Base-by-base conservation (phyloP, 192 early-diverging fungal genomes). In the Cladochytrium replicatum region DNA sequence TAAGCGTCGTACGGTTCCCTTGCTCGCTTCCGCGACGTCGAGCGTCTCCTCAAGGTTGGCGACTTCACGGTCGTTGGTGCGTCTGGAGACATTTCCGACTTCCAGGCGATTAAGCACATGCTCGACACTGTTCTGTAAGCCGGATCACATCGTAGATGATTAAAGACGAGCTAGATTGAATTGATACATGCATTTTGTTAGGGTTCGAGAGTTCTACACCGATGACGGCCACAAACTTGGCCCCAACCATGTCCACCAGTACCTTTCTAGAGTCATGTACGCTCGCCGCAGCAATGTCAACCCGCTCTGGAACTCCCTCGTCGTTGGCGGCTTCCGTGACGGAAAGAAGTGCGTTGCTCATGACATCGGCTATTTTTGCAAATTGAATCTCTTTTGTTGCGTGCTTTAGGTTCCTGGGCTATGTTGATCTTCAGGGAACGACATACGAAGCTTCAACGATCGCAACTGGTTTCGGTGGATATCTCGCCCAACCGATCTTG, bases 241-340 rank as follows among this genome's bases (percentile, higher is more conserved):
- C 24, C 86, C 95, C 25, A 68, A 75, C 25, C 77, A 94, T 66
- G 86, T 99, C 45, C 88, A 89, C 66, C 87, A 91, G 61, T 95
- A 87, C 62, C 61, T 96, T 45, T 78, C 75, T 71, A 74, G 86
- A 32, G 74, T 96, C 55, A 88, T 96, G 88, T 96, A 99, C 70
- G 69, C 74, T 58, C 71, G 91, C 54, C 79, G 93, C 47, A 85
- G 73, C 60, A 83, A 92, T 59, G 64, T 86, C 43, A 80, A 99
- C 66, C 93, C 93, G 32, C 74, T 99, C 38, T 99, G 90, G 95
- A 99, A 99, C 74, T 77, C 83, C 28, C 76, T 89, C 46, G 78
- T 99, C 19, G 81, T 99, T 54, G 95, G 82, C 25, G 95, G 95
- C 22, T 50, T 86, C 30, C 65, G 87, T 37, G 74, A 86, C 42